Base-by-base conservation (phyloP, 176 grass and related monocot genomes). In the Tillandsia leiboldiana region DNA sequence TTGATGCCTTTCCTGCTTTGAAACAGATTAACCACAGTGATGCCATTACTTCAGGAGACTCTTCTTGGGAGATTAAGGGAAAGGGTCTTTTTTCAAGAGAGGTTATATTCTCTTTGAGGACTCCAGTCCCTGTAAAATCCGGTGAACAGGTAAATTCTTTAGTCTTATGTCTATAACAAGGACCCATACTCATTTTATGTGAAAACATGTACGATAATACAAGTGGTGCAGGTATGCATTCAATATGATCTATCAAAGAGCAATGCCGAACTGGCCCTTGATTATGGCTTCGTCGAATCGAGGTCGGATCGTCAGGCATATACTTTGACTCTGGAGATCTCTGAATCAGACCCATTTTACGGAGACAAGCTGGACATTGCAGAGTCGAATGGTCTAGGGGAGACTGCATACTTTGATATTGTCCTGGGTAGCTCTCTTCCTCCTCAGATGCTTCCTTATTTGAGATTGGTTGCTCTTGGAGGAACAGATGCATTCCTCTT, bases 401-500 rank as follows among this genome's bases (percentile, higher is more conserved):
- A 99, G 61, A 87, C 69, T 27, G 89, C 89, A 23, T 99, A 93
- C 77, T 99, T 99, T 1, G 94, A 99, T 52, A 12, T 99, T 58
- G 74, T 87, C 65, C 85, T 83, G 3, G 57, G 87, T 17, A 70
- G 82, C 72, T 65, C 72, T 74, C 84, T 93, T 78, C 82, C 94
- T 49, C 73, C 89, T 68, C 77, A 85, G 69, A 82, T 99, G 62
- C 73, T 99, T 68, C 82, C 86, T 23, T 99, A 93, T 83, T 77
- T 99, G 27, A 72, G 94, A 48, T 77, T 99, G 69, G 70, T 99
- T 64, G 88, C 84, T 64, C 83, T 99, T 65, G 94, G 89, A 15
- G 94, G 94, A 71, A 84, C 94, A 79, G 90, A 90, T 75, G 89
- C 89, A 65, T 99, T 99, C 84, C 56, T 99, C 23, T 53, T 99